phyloP scores from a whole-genome alignment of 306 rosid species.

The Adenanthera pavonina region DNA sequence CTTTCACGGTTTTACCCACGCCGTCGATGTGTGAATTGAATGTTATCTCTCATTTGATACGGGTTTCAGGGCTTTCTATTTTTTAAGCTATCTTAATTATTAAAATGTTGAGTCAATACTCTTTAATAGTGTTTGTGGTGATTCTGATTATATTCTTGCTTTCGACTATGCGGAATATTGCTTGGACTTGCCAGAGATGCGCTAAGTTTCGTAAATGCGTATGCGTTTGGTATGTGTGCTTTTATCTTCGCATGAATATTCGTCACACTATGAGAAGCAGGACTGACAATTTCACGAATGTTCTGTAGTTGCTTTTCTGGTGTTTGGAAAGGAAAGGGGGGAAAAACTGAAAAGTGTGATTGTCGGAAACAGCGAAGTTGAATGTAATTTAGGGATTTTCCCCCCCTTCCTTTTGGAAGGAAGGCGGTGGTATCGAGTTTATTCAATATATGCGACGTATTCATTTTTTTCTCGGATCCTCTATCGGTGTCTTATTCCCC shows the following conservation, averaged over 20 bases:
- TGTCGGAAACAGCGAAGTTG: not conserved
- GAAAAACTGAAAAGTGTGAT: not conserved
- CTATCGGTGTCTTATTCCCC: no score
- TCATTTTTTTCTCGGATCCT: not conserved
- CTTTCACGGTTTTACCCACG: not conserved
- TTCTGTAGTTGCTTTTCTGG: not conserved
- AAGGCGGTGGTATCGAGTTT: not conserved
- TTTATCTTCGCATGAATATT: not conserved
- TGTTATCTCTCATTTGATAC: not conserved
- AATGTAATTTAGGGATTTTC: not conserved
- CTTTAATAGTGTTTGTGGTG: not conserved
- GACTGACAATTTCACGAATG: not conserved
- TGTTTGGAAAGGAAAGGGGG: not conserved
- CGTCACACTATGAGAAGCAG: not conserved
- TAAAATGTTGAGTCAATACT: not conserved
- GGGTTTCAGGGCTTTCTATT: not conserved
- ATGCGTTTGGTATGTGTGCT: not conserved
- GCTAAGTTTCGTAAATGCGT: not conserved
- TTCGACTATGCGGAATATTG: not conserved
- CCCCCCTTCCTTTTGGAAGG: not conserved
- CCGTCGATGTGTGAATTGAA: not conserved
- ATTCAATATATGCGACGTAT: not conserved
- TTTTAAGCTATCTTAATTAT: not conserved
- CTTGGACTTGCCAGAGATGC: not conserved
- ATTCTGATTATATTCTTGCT: conserved; percentile 8